Percentiles rank a stretch among this genome's conserved stretches.
Conservation (phyloP, 495 filamentous ascomycete species). For the Penicillium ochrochloron region DNA sequence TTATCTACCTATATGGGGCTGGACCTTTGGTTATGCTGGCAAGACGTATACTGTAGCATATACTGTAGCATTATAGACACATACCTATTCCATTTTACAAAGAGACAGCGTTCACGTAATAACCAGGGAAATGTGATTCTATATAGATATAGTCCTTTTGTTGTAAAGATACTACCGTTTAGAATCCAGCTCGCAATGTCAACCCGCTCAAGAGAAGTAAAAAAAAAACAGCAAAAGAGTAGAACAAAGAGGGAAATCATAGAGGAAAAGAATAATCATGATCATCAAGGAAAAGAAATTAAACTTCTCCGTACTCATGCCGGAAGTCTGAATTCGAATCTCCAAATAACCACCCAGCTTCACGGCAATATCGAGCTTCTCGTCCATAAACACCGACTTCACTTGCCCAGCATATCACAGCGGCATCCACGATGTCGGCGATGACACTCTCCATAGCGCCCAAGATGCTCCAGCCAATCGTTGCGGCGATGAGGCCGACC, state of each 20-base stretch:
- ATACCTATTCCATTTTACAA: neutral
- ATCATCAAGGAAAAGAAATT: slow-evolving; percentile 9
- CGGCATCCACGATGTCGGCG: slow-evolving; percentile 88
- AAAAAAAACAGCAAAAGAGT: neutral
- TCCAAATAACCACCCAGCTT: slow-evolving; percentile 82
- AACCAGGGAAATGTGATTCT: neutral
- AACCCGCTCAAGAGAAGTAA: slow-evolving; percentile 18
- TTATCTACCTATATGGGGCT: too few species aligned
- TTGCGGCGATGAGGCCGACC: slow-evolving; percentile 85
- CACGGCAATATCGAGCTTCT: slow-evolving; percentile 81
- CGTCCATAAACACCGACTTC: slow-evolving; percentile 71
- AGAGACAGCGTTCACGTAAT: neutral
- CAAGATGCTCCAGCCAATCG: slow-evolving; percentile 93
- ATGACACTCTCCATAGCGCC: slow-evolving; percentile 96
- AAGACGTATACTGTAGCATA: neutral
- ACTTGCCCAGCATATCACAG: slow-evolving; percentile 91
- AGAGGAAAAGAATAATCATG: slow-evolving; percentile 13
- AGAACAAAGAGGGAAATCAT: neutral
- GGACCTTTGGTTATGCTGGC: neutral
- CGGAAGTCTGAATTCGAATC: slow-evolving; percentile 39
- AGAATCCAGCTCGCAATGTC: slow-evolving; percentile 2
- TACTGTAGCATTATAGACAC: too few species aligned
- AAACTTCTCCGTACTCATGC: slow-evolving; percentile 29
- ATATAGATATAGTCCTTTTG: neutral
- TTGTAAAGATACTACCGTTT: neutral